Evolutionary conservation across 371 early-diverging fungal species (phyloP).

Genomic region (Circinella minor): DNA sequence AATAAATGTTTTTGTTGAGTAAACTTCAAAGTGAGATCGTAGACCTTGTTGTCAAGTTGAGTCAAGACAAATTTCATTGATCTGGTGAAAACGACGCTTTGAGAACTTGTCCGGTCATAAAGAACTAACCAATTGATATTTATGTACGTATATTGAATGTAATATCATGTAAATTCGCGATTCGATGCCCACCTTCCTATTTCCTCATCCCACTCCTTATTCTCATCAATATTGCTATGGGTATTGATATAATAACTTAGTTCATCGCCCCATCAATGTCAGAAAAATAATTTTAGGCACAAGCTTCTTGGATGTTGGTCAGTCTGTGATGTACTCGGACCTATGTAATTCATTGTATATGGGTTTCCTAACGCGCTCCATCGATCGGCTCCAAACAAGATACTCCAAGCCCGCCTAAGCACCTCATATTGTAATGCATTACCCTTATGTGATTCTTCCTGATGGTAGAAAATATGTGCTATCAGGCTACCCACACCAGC

Average conservation of each 20-base stretch:
- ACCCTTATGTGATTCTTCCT: neutral
- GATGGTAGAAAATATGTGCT: neutral
- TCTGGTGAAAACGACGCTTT: neutral
- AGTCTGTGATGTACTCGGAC: neutral
- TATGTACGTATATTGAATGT: neutral
- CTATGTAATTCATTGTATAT: neutral
- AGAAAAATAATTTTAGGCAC: neutral
- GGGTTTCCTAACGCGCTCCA: neutral
- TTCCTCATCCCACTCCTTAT: neutral
- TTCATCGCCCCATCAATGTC: neutral
- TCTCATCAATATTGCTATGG: no score
- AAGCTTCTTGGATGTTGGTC: neutral
- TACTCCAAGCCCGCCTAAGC: slow-evolving; percentile 2
- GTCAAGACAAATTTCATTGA: neutral
- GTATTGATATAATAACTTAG: neutral
- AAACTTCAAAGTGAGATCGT: neutral
- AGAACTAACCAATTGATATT: neutral
- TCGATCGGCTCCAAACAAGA: neutral
- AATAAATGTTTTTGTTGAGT: neutral
- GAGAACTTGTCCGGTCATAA: neutral
- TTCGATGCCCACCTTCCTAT: neutral
- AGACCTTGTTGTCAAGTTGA: neutral
- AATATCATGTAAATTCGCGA: slow-evolving; percentile 1
- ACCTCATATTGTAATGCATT: neutral
- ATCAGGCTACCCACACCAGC: neutral